Conservation (phyloP, 2,329 filamentous ascomycete species). For the Fusarium armeniacum region DNA sequence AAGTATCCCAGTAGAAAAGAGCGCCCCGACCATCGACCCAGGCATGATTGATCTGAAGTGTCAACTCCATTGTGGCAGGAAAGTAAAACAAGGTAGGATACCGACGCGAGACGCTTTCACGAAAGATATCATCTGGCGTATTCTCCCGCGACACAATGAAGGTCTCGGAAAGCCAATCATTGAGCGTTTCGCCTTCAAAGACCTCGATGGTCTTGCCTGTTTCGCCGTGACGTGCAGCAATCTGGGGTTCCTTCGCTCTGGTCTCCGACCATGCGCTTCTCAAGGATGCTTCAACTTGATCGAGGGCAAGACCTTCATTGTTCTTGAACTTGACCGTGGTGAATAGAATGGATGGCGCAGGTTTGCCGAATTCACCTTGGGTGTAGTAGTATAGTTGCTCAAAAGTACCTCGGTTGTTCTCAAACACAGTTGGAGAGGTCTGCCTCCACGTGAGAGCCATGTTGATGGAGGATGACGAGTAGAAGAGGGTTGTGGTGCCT, state of each 20-base stretch:
- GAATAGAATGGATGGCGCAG: not conserved
- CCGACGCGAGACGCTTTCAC: not conserved
- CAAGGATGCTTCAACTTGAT: not conserved
- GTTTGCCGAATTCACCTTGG: not conserved
- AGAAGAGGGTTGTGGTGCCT: not conserved
- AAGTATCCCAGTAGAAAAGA: not conserved
- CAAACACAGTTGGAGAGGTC: not conserved
- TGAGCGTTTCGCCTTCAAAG: not conserved
- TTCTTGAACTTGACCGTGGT: not conserved
- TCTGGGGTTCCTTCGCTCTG: not conserved
- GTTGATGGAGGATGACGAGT: accelerated
- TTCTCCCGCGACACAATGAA: not conserved
- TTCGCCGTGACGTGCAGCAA: not conserved
- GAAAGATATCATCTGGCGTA: not conserved
- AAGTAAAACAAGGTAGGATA: not conserved
- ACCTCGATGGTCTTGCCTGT: not conserved
- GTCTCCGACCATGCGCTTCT: not conserved
- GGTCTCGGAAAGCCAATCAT: not conserved
- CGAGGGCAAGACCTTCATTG: not conserved
- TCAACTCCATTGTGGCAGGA: not conserved
- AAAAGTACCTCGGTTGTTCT: not conserved
- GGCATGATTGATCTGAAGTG: not conserved
- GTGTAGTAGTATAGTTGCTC: not conserved
- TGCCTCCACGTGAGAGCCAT: not conserved
- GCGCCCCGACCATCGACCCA: not conserved